These are phyloP conservation scores for Panellus pusillus DNA, from an alignment of 768 basidiomycete species.

Conservation along the genomic window DNA sequence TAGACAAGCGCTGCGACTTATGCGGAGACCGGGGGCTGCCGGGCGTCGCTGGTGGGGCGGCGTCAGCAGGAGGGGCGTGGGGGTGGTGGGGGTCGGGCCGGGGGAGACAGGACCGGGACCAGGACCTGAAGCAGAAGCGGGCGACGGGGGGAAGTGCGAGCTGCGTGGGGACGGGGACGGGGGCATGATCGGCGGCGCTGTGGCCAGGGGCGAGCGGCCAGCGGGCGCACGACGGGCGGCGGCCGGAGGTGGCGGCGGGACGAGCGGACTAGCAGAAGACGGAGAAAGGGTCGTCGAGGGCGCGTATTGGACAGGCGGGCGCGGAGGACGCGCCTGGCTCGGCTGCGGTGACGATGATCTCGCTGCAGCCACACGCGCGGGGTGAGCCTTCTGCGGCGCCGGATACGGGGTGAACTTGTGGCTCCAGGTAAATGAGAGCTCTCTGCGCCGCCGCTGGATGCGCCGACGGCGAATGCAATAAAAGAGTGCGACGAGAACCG, in stretches of 20 bases:
- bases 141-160: not conserved
- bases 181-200: constrained; percentile 1
- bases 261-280: not conserved
- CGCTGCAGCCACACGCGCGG: not conserved
- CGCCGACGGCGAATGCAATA: constrained; percentile 3
- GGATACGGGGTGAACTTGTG: constrained; percentile 4
- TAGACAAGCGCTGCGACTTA: constrained; percentile 1
- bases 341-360: not conserved
- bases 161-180: not conserved
- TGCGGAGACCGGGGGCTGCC: constrained; percentile 2
- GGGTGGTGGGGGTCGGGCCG: not conserved
- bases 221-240: constrained; percentile 1
- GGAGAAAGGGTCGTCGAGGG: not conserved
- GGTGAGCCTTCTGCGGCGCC: not conserved
- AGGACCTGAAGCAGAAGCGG: not conserved
- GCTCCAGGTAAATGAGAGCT: not conserved
- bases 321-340: not conserved
- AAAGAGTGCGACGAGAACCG: not conserved
- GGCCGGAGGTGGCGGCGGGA: not conserved
- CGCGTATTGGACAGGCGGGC: not conserved
- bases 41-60: constrained; percentile 11
- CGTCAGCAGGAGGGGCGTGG: not conserved
- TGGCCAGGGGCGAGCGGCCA: constrained; percentile 7
- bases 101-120: not conserved
- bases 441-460: not conserved